phyloP scores from a whole-genome alignment of 2,329 filamentous ascomycete species.

The Escovopsis weberi region DNA sequence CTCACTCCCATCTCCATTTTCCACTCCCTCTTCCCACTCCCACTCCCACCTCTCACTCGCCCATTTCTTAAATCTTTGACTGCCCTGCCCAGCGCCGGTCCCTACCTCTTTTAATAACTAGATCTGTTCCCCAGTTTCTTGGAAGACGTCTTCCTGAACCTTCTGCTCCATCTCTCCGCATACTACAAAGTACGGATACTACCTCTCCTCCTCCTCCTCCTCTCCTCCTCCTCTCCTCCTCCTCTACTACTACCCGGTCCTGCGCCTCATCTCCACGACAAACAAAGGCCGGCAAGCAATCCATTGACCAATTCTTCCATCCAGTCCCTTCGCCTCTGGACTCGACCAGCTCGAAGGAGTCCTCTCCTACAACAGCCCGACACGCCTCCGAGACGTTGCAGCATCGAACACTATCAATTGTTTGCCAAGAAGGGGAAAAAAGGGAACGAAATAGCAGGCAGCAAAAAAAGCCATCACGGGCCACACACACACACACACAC shows the following conservation, averaged over 20 bases:
- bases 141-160: slow-evolving; percentile 1
- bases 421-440: too few species aligned
- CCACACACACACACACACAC: too few species aligned
- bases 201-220: too few species aligned
- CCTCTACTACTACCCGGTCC: background rate
- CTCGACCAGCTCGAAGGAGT: background rate
- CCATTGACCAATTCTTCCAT: background rate
- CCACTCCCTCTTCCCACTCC: too few species aligned
- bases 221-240: too few species aligned
- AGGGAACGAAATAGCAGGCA: too few species aligned
- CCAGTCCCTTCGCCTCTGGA: background rate
- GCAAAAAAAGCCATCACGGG: too few species aligned
- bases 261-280: background rate
- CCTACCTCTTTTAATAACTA: slow-evolving; percentile 7
- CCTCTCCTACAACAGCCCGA: background rate
- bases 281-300: slow-evolving; percentile 2
- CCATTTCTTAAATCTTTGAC: slow-evolving; percentile 5
- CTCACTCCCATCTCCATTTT: too few species aligned
- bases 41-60: background rate
- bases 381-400: too few species aligned
- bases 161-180: slow-evolving; percentile 7
- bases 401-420: too few species aligned
- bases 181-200: background rate
- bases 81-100: slow-evolving; percentile 1
- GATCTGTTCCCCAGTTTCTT: slow-evolving; percentile 8